Percentiles rank a stretch among this genome's conserved stretches.
These are phyloP conservation scores for Physocladia obscura DNA, from an alignment of 192 early-diverging fungal genomes.

Conservation along the genomic window DNA sequence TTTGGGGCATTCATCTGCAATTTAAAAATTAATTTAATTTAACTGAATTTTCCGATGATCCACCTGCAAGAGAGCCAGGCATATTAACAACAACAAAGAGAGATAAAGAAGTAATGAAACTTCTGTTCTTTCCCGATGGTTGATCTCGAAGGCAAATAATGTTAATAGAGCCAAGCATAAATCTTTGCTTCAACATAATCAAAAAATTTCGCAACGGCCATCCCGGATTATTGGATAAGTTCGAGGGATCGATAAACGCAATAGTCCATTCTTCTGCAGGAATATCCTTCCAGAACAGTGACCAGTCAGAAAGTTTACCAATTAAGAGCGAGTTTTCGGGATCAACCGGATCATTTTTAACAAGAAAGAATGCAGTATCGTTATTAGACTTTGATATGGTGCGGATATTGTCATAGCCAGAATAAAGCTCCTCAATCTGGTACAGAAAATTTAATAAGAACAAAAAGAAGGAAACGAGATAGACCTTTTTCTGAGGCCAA, in stretches of 20 bases:
- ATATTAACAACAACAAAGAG: conserved; percentile 51
- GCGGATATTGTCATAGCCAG: not conserved
- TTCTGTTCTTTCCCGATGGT: conserved; percentile 30
- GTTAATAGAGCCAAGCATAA: conserved; percentile 47
- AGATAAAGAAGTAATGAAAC: conserved; percentile 36
- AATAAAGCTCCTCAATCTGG: not conserved
- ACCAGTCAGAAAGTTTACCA: conserved; percentile 56
- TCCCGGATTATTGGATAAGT: conserved; percentile 70
- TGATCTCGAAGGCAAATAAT: conserved; percentile 70
- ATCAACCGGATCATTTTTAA: not conserved
- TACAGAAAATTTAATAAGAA: not conserved
- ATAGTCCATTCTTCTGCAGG: conserved; percentile 44
- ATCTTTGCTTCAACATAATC: conserved; percentile 58
- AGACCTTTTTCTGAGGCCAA: conserved; percentile 8
- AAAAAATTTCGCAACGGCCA: conserved; percentile 93
- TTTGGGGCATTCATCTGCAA: conserved; percentile 52
- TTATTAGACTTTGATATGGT: not conserved
- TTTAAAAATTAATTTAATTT: conserved; percentile 22
- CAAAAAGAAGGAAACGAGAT: not conserved
- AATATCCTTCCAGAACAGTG: conserved; percentile 47
- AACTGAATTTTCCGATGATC: not conserved
- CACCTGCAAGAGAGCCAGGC: conserved; percentile 39
- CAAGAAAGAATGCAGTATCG: conserved; percentile 21
- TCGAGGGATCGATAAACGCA: conserved; percentile 87
- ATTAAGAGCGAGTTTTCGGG: conserved; percentile 22